Conservation (phyloP, 805 yeast genomes). For the Schwanniomyces yamadae region DNA sequence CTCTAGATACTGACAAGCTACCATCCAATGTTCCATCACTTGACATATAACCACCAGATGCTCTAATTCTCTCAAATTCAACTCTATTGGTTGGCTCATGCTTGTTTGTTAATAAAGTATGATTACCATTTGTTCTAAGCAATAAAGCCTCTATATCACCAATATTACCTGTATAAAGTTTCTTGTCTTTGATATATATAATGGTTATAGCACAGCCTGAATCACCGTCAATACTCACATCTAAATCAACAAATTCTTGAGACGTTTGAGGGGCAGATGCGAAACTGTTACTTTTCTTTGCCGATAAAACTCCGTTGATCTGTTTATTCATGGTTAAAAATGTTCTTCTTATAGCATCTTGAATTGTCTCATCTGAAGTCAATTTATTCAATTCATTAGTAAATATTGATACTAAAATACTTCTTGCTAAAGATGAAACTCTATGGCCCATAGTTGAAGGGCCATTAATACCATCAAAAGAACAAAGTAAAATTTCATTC, state of each 20-base stretch:
- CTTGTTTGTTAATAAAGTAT: conserved; percentile 63
- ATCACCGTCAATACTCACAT: conserved; percentile 60
- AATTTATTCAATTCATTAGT: conserved; percentile 60
- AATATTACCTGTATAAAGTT: conserved; percentile 76
- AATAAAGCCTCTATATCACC: conserved; percentile 88
- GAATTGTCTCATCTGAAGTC: conserved; percentile 46
- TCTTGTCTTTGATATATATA: conserved; percentile 69
- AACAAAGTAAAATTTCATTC: conserved; percentile 75
- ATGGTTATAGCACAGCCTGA: conserved; percentile 88
- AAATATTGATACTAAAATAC: conserved; percentile 63
- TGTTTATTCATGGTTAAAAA: conserved; percentile 80
- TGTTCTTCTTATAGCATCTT: conserved; percentile 78
- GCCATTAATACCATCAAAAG: conserved; percentile 81
- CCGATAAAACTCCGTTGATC: conserved; percentile 60
- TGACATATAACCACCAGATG: conserved; percentile 87
- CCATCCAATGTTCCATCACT: conserved; percentile 86
- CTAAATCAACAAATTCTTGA: conserved; percentile 43
- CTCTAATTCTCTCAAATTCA: conserved; percentile 84
- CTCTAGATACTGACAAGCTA: conserved; percentile 77
- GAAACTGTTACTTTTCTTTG: conserved; percentile 40
- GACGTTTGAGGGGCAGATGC: conserved; percentile 33
- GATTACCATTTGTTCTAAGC: conserved; percentile 80
- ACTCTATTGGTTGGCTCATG: conserved; percentile 80
- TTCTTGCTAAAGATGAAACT: conserved; percentile 72
- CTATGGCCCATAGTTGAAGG: conserved; percentile 46